Base-by-base conservation (phyloP, 129 eudicot genomes). In the Dittrichia graveolens region DNA sequence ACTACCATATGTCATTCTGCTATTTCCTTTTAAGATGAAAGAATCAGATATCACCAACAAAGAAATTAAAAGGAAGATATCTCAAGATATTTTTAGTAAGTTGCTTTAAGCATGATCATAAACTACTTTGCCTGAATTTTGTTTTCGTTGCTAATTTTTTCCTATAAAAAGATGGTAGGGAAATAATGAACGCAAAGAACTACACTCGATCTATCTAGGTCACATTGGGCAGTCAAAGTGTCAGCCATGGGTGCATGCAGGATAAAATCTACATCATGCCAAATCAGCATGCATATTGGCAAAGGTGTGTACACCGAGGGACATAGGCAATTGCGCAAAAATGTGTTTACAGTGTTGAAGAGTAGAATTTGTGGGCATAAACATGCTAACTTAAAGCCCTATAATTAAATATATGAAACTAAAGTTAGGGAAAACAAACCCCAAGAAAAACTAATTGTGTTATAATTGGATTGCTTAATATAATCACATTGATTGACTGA, bases 381-480 rank as follows among this genome's bases (percentile, higher is more conserved):
- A 31, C 24, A 15, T 62, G 18, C 46, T 67, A 35, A 48, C 3
- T 48, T 13, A 45, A 38, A 48, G 60, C 45, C 72, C 45, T 67
- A 24, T 62, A 40, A 18, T 46, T 6, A 38, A 8, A 8, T 39
- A 41, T 34, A 50, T 40, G 65, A 74, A 74, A 40, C 72, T 50
- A 52, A 74, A 4, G 53, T 40, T 7, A 54, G 64, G 37, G 42
- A 72, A 60, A 50, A 35, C 41, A 63, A 74, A 3, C 37, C 61
- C 61, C 16, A 31, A 47, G 40, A 50, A 19, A 47, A 74, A 74
- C 11, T 63, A 12, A 46, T 73, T 61, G 62, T 37, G 18, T 74
- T 16, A 40, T 8, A 39, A 31, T 74, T 74, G 52, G 39, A 62
- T 73, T 49, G 37, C 62, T 48, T 74, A 11, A 6, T 38, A 61